These are phyloP conservation scores for Henningerozyma blattae DNA, from an alignment of 805 yeast genomes.

Conservation along the genomic window DNA sequence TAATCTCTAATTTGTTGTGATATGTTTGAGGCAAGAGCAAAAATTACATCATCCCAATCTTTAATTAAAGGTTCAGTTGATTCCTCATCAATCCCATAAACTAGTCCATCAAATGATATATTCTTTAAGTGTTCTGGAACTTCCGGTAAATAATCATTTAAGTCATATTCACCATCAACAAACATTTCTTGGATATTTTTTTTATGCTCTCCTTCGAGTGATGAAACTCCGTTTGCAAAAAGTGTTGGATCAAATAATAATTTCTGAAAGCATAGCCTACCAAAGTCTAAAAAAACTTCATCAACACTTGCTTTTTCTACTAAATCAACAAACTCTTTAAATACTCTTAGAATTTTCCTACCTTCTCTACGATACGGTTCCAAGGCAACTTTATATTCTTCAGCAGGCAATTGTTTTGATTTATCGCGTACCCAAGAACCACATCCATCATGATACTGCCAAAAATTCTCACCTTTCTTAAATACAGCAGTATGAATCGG, in stretches of 20 bases:
- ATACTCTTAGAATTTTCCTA: constrained; percentile 58
- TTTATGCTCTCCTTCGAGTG: background rate
- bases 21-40: constrained; percentile 53
- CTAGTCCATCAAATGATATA: constrained; percentile 12
- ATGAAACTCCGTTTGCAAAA: background rate
- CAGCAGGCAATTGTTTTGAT: constrained; percentile 46
- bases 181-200: constrained; percentile 11
- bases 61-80: constrained; percentile 7
- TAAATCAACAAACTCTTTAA: constrained; percentile 47
- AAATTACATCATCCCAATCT: constrained; percentile 78
- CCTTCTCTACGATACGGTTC: constrained; percentile 89
- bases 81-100: constrained; percentile 8
- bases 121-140: constrained; percentile 11
- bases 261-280: constrained; percentile 44
- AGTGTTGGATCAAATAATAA: constrained; percentile 13
- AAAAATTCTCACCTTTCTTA: constrained; percentile 69
- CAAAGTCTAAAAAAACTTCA: constrained; percentile 81
- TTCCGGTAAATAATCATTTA: constrained; percentile 16
- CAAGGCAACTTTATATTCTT: constrained; percentile 67
- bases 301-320: constrained; percentile 95
- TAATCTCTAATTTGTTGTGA: constrained; percentile 41
- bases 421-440: constrained; percentile 26
- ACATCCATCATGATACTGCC: constrained; percentile 52
- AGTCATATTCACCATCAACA: constrained; percentile 13
- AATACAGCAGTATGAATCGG: constrained; percentile 92